phyloP scores from a whole-genome alignment of 73 alveolate genomes.

The Symbiodinium pilosum region DNA sequence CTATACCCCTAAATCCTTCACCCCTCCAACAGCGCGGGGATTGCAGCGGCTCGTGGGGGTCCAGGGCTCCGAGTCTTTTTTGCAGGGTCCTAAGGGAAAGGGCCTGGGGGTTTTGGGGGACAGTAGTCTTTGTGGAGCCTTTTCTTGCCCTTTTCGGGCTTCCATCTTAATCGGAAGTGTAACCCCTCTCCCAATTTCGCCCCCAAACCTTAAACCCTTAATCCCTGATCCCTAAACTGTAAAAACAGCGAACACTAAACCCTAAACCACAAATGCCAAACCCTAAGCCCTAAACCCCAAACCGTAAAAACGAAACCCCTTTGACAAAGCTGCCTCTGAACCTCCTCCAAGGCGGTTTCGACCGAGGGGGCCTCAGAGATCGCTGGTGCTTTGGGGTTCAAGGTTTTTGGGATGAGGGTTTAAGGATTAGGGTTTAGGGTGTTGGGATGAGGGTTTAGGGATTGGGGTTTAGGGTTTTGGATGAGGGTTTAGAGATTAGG shows the following conservation, averaged over 20 bases:
- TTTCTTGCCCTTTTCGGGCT: no score
- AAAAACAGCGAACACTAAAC: not conserved
- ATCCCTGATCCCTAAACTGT: no score
- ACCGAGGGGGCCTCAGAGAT: not conserved
- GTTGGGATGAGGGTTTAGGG: not conserved
- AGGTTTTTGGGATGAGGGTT: not conserved
- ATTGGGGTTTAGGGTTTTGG: not conserved
- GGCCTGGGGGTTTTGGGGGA: no score
- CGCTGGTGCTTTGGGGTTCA: not conserved
- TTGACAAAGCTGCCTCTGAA: not conserved
- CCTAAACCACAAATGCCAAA: not conserved
- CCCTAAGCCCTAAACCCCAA: not conserved
- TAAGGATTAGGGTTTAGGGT: not conserved
- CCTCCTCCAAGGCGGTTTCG: not conserved
- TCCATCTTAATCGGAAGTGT: no score
- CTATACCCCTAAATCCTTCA: not conserved
- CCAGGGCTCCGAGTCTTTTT: no score
- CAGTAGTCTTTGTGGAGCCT: no score
- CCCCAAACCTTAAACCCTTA: no score
- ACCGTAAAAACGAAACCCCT: not conserved
- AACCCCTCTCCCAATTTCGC: no score
- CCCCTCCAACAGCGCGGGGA: no score
- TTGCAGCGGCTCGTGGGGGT: no score
- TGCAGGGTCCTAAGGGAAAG: no score
- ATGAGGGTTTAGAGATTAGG: no score